These are phyloP conservation scores for Cyanodermella asteris DNA, from an alignment of 2,329 filamentous ascomycete species.

Conservation along the genomic window DNA sequence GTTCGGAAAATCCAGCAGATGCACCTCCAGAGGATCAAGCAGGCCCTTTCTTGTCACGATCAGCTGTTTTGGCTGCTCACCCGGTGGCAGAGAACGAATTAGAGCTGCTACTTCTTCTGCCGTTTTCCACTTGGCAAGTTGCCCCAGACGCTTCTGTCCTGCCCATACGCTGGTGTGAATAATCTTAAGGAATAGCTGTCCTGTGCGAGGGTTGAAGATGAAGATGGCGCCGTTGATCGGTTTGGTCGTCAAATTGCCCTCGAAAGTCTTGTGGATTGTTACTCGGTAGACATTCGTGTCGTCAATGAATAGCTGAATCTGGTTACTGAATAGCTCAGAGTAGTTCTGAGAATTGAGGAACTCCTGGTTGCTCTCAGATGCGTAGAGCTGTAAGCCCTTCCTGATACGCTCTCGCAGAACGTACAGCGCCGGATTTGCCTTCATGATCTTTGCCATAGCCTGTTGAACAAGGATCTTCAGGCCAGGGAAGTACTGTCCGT, in stretches of 20 bases:
- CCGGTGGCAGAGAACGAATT: slow-evolving; percentile 82
- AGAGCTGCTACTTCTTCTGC: slow-evolving; percentile 97
- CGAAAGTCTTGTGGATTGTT: slow-evolving; percentile 98
- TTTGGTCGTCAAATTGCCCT: slow-evolving; percentile 96
- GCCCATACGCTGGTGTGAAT: slow-evolving; percentile 99
- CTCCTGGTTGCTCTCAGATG: slow-evolving; percentile 96
- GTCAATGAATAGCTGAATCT: slow-evolving; percentile 96
- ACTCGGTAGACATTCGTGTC: slow-evolving; percentile 99
- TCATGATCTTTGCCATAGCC: slow-evolving; percentile 99
- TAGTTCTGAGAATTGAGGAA: slow-evolving; percentile 99
- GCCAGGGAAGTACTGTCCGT: slow-evolving; percentile 96
- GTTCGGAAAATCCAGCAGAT: slow-evolving; percentile 94
- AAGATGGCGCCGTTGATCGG: slow-evolving; percentile 99
- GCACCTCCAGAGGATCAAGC: slow-evolving; percentile 88
- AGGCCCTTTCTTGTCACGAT: slow-evolving; percentile 97
- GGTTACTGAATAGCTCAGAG: slow-evolving; percentile 95
- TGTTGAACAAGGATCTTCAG: slow-evolving; percentile 89
- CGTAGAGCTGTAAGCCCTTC: slow-evolving; percentile 93
- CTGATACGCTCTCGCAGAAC: slow-evolving; percentile 93
- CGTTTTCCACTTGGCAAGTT: slow-evolving; percentile 98
- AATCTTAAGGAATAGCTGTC: slow-evolving; percentile 95
- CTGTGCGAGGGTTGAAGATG: slow-evolving; percentile 98
- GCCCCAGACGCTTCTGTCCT: slow-evolving; percentile 94
- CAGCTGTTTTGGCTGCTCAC: slow-evolving; percentile 96
- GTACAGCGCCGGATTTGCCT: slow-evolving; percentile 90